Conservation (phyloP, 2,329 filamentous ascomycete species). For the Dryadomyces sulphureus region DNA sequence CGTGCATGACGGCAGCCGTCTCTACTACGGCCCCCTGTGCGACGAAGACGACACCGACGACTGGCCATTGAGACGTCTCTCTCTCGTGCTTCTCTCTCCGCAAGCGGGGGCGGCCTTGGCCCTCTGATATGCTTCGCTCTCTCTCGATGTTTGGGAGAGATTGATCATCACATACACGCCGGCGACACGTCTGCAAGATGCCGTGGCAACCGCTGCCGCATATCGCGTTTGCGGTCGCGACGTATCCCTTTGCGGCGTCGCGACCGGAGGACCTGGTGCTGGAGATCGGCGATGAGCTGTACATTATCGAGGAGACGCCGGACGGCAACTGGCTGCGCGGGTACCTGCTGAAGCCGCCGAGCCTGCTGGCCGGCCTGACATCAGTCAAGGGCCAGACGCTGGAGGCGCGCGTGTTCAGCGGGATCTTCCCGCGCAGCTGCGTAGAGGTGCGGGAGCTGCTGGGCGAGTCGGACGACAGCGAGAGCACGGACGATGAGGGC, state of each 20-base stretch:
- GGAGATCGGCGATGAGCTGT: slow-evolving; percentile 94
- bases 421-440: slow-evolving; percentile 88
- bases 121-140: slow-evolving; percentile 1
- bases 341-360: slow-evolving; percentile 88
- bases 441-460: slow-evolving; percentile 90
- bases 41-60: not conserved
- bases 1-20: slow-evolving; percentile 1
- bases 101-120: not conserved
- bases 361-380: slow-evolving; percentile 79
- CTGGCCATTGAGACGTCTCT: not conserved
- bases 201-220: slow-evolving; percentile 94
- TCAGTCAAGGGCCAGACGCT: slow-evolving; percentile 84
- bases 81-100: not conserved
- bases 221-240: slow-evolving; percentile 96
- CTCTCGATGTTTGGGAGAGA: no score
- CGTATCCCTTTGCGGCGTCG: slow-evolving; percentile 79
- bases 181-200: slow-evolving; percentile 38
- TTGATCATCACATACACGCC: no score
- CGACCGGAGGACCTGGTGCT: slow-evolving; percentile 84
- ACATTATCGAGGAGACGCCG: slow-evolving; percentile 94
- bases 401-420: slow-evolving; percentile 93
- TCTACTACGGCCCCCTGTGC: not conserved
- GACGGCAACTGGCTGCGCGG: slow-evolving; percentile 88
- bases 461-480: slow-evolving; percentile 50
- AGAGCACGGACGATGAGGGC: slow-evolving; percentile 26